Base-by-base conservation (phyloP, 202 grass and related monocot genomes). In the Carex sylvatica region DNA sequence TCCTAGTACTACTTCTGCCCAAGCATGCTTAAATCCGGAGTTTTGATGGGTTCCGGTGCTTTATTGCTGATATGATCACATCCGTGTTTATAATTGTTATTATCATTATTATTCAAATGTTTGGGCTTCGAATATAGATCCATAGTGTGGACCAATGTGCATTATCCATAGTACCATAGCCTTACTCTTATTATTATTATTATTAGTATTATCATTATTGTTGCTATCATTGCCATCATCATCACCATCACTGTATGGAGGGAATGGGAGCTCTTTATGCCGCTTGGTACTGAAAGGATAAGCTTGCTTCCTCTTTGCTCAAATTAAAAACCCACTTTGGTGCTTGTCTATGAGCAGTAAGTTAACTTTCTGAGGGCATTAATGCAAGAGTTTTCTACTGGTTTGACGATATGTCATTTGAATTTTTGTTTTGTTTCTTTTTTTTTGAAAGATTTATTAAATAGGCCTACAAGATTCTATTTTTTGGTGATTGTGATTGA, bases 261-360 rank as follows among this genome's bases (percentile, higher is more conserved):
- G 72, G 51, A 56, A 76, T 76, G 51, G 51, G 7, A 35, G 72
- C 72, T 56, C 19, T 76, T 56, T 8, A 19, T 56, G 51, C 51
- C 0, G 26, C 72, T 76, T 76, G 72, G 51, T 76, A 76, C 72
- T 56, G 26, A 76, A 19, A 76, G 72, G 72, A 76, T 55, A 76
- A 76, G 24, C 72, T 56, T 76, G 49, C 49, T 47, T 55, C 51
- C 26, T 10, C 0, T 33, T 56, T 54, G 22, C 51, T 55, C 51
- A 76, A 76, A 76, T 56, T 54, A 4, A 33, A 26, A 76, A 76
- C 23, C 72, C 22, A 55, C 22, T 33, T 56, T 76, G 51, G 51
- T 76, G 33, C 24, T 76, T 35, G 23, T 33, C 72, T 76, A 35
- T 56, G 51, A 76, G 15, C 5, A 55, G 19, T 76, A 14, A 76